Evolutionary conservation across 2,329 filamentous ascomycete species (phyloP), one percentile per base, ranked within the genome.

Genomic region (Aspergillus ibericus): DNA sequence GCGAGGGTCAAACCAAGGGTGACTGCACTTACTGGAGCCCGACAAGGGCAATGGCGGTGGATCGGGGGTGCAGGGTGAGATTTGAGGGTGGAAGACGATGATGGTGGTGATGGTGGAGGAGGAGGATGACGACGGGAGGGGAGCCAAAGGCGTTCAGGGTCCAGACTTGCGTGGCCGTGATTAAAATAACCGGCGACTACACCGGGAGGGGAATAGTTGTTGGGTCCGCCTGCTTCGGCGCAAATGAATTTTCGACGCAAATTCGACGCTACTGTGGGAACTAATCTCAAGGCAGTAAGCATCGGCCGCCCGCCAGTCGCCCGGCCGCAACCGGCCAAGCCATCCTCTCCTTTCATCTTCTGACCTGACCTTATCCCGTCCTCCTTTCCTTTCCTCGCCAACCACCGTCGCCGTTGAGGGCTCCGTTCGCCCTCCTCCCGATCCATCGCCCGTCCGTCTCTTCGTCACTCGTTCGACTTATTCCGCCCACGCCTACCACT

Each of bases 241-340:
- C 25, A 48, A 48, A 29, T 48, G 38, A 42, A 42, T 20, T 42
- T 22, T 42, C 38, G 38, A 12, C 22, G 3, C 3, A 25, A 25
- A 25, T 25, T 25, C 22, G 22, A 25, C 36, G 36, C 36, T 47
- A 36, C 20, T 38, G 32, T 40, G 49, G 35, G 7, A 13, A 42
- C 32, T 50, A 44, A 20, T 10, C 32, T 16, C 20, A 32, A 47
- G 46, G 16, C 13, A 38, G 29, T 42, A 27, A 46, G 22, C 34
- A 47, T 35, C 47, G 27, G 44, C 15, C 27, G 36, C 51, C 13
- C 53, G 16, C 36, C 47, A 20, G 18, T 25, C 29, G 29, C 27
- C 40, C 34, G 55, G 55, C 58, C 50, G 58, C 58, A 60, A 60
- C 55, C 58, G 58, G 58, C 40, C 38, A 55, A 40, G 44, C 38